Percentiles rank a stretch among this genome's conserved stretches.
These are phyloP conservation scores for Xerocomus amazonicus DNA, from an alignment of 1,284 basidiomycete species.

Conservation along the genomic window DNA sequence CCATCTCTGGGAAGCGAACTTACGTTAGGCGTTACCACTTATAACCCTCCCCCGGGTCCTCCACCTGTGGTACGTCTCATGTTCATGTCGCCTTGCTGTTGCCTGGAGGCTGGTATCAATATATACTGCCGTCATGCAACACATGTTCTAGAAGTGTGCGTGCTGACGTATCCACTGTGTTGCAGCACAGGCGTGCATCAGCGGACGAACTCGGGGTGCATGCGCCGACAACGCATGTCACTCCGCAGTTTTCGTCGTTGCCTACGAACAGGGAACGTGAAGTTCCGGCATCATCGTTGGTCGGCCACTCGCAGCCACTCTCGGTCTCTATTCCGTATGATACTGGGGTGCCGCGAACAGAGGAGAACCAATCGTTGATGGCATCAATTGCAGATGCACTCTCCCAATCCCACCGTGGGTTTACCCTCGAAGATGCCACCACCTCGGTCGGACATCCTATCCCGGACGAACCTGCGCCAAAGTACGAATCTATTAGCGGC, in stretches of 20 bases:
- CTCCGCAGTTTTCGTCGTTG: slow-evolving; percentile 26
- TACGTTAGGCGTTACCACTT: slow-evolving; percentile 19
- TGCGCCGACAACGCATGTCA: background rate
- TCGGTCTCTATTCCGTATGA: slow-evolving; percentile 12
- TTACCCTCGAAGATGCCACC: slow-evolving; percentile 26
- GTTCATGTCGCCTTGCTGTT: slow-evolving; percentile 15
- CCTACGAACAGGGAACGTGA: slow-evolving; percentile 16
- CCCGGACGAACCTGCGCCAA: slow-evolving; percentile 26
- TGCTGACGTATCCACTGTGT: slow-evolving; percentile 12
- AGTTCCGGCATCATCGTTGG: background rate
- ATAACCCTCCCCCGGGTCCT: slow-evolving; percentile 11
- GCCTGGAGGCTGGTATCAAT: slow-evolving; percentile 18
- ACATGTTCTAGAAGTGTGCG: slow-evolving; percentile 4
- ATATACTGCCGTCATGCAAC: slow-evolving; percentile 13
- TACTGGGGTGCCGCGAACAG: slow-evolving; percentile 9
- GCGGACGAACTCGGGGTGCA: slow-evolving; percentile 29
- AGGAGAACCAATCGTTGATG: slow-evolving; percentile 44
- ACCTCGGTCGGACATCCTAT: slow-evolving; percentile 14
- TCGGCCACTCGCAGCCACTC: slow-evolving; percentile 6
- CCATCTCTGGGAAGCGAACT: slow-evolving; percentile 32
- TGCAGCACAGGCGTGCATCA: slow-evolving; percentile 23
- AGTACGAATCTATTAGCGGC: slow-evolving; percentile 22
- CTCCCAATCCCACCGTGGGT: slow-evolving; percentile 26
- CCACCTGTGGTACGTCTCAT: slow-evolving; percentile 21
- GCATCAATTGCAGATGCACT: slow-evolving; percentile 51